These are phyloP conservation scores for Acorus calamus DNA, from an alignment of 106 monocot species.

Conservation along the genomic window DNA sequence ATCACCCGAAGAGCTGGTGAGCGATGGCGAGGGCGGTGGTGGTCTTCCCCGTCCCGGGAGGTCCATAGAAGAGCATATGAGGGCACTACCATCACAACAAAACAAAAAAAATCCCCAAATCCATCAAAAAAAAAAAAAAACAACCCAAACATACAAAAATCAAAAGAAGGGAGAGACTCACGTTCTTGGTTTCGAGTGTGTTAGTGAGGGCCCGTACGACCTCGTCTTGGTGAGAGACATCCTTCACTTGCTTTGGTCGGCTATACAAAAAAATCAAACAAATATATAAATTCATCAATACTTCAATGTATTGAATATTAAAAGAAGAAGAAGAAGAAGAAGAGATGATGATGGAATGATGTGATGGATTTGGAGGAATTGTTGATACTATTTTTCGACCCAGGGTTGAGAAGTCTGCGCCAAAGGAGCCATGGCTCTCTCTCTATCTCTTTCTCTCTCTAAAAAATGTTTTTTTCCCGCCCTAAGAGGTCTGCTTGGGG, in stretches of 20 bases:
- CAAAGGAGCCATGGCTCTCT: conserved; percentile 46
- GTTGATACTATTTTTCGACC: conserved; percentile 93
- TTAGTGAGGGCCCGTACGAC: conserved; percentile 93
- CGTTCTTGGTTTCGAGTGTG: conserved; percentile 86
- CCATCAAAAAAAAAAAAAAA: neutral
- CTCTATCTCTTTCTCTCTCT: too few relatives aligned
- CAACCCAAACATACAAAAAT: neutral
- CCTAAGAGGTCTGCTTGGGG: too few relatives aligned
- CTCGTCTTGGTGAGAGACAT: conserved; percentile 97
- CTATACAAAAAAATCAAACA: conserved; percentile 22
- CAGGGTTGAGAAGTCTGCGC: conserved; percentile 74
- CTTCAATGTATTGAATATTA: neutral
- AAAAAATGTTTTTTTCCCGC: too few relatives aligned
- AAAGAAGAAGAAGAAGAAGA: neutral
- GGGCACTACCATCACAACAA: conserved; percentile 39
- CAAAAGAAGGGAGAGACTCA: conserved; percentile 9
- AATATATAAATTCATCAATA: neutral
- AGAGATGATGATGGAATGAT: neutral
- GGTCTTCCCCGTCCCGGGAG: conserved; percentile 95
- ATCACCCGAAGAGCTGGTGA: conserved; percentile 83
- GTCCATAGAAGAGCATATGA: conserved; percentile 98
- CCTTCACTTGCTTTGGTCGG: conserved; percentile 95
- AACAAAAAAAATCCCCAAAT: neutral
- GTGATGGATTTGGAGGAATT: neutral
- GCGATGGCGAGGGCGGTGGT: conserved; percentile 93